phyloP scores from a whole-genome alignment of 1,284 basidiomycete species.

The Moniliophthora roreri region DNA sequence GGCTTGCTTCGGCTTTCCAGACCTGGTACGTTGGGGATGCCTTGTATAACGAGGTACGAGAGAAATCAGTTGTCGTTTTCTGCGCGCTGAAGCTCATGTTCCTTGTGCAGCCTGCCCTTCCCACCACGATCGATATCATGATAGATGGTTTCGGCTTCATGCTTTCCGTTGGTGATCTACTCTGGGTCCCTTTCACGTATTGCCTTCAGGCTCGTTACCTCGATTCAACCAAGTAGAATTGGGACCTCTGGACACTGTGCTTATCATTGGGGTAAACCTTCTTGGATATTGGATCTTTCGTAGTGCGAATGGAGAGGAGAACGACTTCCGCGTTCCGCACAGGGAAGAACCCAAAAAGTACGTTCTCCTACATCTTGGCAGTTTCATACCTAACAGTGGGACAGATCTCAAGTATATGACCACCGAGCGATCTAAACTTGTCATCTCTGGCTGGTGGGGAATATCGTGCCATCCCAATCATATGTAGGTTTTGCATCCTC shows the following conservation, averaged over 20 bases:
- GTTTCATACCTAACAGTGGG: background rate
- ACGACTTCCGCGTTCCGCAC: slow-evolving; percentile 93
- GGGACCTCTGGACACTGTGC: slow-evolving; percentile 56
- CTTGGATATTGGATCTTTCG: slow-evolving; percentile 94
- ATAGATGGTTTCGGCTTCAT: slow-evolving; percentile 99
- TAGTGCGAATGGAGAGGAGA: slow-evolving; percentile 89
- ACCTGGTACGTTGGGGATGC: slow-evolving; percentile 85
- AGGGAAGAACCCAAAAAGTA: slow-evolving; percentile 91
- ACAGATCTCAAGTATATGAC: slow-evolving; percentile 79
- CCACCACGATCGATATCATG: slow-evolving; percentile 97
- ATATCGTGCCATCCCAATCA: slow-evolving; percentile 92
- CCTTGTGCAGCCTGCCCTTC: slow-evolving; percentile 66
- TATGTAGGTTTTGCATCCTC: slow-evolving; percentile 49
- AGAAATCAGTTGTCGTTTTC: slow-evolving; percentile 2
- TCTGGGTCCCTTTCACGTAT: slow-evolving; percentile 97
- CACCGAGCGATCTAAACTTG: slow-evolving; percentile 84
- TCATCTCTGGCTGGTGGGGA: slow-evolving; percentile 98
- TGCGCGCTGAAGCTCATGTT: background rate
- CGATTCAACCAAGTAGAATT: slow-evolving; percentile 82
- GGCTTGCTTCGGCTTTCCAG: slow-evolving; percentile 87
- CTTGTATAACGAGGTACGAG: slow-evolving; percentile 85
- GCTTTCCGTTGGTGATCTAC: slow-evolving; percentile 91
- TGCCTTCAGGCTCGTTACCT: slow-evolving; percentile 93
- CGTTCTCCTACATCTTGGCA: slow-evolving; percentile 15
- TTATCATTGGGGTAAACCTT: slow-evolving; percentile 68